Evolutionary conservation across 768 basidiomycete species (phyloP).

Genomic region (Cystofilobasidium macerans): DNA sequence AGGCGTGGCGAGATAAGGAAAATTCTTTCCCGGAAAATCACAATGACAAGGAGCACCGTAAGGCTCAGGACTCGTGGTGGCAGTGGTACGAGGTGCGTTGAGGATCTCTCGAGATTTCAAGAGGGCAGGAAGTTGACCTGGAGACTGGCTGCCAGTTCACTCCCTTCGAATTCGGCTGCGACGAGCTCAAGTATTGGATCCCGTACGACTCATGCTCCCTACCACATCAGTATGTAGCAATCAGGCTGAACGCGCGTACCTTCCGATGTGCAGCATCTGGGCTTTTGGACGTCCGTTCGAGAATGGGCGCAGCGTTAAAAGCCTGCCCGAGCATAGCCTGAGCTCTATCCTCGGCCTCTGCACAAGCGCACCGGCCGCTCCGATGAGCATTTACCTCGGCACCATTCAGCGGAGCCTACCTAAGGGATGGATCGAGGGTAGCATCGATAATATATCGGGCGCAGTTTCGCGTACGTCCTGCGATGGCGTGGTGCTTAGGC

Average conservation of each 20-base stretch:
- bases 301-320: conserved; percentile 13
- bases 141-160: conserved; percentile 3
- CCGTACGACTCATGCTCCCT: conserved; percentile 1
- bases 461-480: conserved; percentile 17
- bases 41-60: conserved; percentile 27
- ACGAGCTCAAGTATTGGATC: conserved; percentile 28
- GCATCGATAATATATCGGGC: conserved; percentile 25
- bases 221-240: too few species aligned
- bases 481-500: too few species aligned
- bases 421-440: conserved; percentile 26
- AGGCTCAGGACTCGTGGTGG: conserved; percentile 25
- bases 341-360: conserved; percentile 24
- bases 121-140: too few species aligned
- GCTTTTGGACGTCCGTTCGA: conserved; percentile 26
- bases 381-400: conserved; percentile 27
- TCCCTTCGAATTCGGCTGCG: conserved; percentile 26
- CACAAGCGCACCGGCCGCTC: conserved; percentile 25
- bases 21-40: conserved; percentile 25
- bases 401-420: conserved; percentile 27
- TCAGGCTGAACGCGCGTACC: background rate
- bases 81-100: conserved; percentile 26
- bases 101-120: too few species aligned
- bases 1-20: conserved; percentile 27
- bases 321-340: conserved; percentile 25
- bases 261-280: conserved; percentile 16